Evolutionary conservation across 2,329 filamentous ascomycete species (phyloP).

Genomic region (Verruconis gallopava): DNA sequence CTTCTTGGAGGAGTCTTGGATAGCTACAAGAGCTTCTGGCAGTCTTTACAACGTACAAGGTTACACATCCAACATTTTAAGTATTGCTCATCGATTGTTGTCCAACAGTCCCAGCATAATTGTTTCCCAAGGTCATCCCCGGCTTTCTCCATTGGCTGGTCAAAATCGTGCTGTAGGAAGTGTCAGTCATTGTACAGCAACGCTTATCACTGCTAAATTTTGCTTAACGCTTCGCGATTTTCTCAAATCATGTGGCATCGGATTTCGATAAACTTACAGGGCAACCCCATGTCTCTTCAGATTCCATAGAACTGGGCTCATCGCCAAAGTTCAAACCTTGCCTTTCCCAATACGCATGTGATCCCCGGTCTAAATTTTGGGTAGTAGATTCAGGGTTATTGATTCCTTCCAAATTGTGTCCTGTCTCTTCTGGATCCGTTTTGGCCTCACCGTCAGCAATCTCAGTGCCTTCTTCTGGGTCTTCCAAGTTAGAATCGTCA

Average conservation of each 20-base stretch:
- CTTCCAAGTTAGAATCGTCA: neutral
- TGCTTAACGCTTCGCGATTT: no score
- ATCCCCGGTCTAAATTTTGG: constrained; percentile 2
- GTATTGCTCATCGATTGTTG: neutral
- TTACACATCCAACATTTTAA: neutral
- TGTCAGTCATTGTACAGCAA: no score
- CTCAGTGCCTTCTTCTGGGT: neutral
- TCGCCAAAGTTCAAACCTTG: constrained; percentile 3
- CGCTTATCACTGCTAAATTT: neutral
- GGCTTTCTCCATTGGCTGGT: neutral
- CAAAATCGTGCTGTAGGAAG: neutral
- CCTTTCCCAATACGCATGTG: neutral
- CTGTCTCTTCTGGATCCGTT: neutral
- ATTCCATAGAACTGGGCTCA: neutral
- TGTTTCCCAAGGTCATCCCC: neutral
- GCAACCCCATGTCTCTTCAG: neutral
- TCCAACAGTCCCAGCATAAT: neutral
- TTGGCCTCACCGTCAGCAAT: neutral
- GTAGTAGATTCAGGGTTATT: neutral
- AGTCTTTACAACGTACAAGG: constrained; percentile 1
- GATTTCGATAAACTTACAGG: neutral
- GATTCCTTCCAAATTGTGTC: neutral
- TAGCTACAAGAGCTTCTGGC: neutral
- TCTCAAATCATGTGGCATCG: no score
- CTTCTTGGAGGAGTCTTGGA: no score